Percentiles rank a stretch among this genome's conserved stretches.
Evolutionary conservation across 768 basidiomycete species (phyloP).

Genomic region (Leccinum variicolor): DNA sequence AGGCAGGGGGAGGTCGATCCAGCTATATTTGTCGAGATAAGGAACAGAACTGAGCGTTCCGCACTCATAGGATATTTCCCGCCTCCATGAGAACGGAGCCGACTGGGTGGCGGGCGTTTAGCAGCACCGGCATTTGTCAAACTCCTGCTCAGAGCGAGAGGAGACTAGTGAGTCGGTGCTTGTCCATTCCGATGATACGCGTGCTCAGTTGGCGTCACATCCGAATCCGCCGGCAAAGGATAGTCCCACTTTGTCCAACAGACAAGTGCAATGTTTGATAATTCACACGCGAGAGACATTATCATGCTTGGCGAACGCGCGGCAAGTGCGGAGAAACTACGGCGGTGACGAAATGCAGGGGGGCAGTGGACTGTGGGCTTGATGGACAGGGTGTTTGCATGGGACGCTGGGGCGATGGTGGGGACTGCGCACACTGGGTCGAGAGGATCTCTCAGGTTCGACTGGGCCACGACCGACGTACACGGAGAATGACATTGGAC

Average conservation of each 20-base stretch:
- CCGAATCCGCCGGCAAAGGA: neutral
- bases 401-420: neutral
- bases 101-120: neutral
- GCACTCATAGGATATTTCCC: neutral
- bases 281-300: neutral
- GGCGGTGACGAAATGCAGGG: neutral
- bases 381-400: neutral
- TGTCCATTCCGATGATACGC: neutral
- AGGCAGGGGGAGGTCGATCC: neutral
- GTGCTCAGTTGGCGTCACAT: slow-evolving; percentile 7
- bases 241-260: neutral
- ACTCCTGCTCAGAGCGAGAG: neutral
- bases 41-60: neutral
- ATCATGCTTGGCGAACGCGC: slow-evolving; percentile 8
- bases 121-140: neutral
- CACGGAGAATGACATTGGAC: slow-evolving; percentile 31
- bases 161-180: neutral
- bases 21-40: neutral
- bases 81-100: neutral
- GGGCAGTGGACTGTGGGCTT: neutral
- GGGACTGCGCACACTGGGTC: neutral
- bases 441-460: slow-evolving; percentile 1
- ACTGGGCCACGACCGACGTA: slow-evolving; percentile 23
- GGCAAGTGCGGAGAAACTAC: neutral
- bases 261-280: neutral